These are phyloP conservation scores for Solanum boliviense DNA, from an alignment of 257 asterid genomes.

Conservation along the genomic window DNA sequence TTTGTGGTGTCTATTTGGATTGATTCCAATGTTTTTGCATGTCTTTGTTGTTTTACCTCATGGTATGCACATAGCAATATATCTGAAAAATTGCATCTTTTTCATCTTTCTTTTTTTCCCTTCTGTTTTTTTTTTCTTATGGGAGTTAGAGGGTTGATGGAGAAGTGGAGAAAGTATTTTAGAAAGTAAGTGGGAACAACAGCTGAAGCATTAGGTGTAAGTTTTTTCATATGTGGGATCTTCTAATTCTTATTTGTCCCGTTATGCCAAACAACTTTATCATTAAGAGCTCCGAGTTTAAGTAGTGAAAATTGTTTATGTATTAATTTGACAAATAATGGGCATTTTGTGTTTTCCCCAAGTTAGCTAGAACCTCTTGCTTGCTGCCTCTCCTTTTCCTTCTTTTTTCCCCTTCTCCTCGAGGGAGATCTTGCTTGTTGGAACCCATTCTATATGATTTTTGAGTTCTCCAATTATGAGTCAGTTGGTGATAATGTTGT, in stretches of 20 bases:
- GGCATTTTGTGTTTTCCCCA: not conserved
- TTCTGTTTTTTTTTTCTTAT: not conserved
- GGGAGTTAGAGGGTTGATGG: not conserved
- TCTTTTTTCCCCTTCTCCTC: not conserved
- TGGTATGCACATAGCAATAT: slow-evolving; percentile 6
- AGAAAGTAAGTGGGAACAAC: not conserved
- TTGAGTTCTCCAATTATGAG: not conserved
- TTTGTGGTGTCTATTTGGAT: slow-evolving; percentile 29
- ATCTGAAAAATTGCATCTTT: not conserved
- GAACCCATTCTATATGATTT: not conserved
- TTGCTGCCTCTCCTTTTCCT: not conserved
- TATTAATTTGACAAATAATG: not conserved
- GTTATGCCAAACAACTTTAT: not conserved
- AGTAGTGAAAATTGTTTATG: not conserved
- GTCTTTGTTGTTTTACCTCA: slow-evolving; percentile 3
- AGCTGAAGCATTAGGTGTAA: not conserved
- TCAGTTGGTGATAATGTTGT: not conserved
- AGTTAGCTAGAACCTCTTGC: not conserved
- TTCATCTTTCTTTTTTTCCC: not conserved
- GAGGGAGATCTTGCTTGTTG: not conserved
- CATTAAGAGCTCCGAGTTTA: not conserved
- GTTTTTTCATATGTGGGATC: not conserved
- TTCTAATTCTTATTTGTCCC: not conserved
- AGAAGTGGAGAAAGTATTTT: not conserved
- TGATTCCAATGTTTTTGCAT: slow-evolving; percentile 23